Evolutionary conservation across 805 yeast species (phyloP).

Genomic region (Maudiozyma turicensis): DNA sequence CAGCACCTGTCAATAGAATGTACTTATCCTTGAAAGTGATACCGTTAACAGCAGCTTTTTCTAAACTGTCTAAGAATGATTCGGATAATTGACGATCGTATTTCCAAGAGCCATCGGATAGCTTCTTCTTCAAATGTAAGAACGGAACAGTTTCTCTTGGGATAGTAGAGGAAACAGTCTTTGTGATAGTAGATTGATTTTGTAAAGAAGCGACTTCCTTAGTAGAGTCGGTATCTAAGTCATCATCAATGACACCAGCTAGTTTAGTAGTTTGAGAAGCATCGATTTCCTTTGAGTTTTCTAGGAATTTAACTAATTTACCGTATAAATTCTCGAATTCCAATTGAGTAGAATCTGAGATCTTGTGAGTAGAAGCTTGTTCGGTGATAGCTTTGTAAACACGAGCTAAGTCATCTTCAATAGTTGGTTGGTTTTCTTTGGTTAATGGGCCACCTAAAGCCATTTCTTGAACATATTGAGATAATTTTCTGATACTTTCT

Average conservation of each 20-base stretch:
- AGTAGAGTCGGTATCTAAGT: constrained; percentile 42
- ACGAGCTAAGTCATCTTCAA: constrained; percentile 75
- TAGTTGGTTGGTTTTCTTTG: constrained; percentile 54
- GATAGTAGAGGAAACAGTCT: constrained; percentile 63
- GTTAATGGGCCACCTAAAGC: constrained; percentile 89
- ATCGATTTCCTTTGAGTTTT: constrained; percentile 60
- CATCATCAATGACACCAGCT: constrained; percentile 42
- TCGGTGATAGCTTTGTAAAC: constrained; percentile 74
- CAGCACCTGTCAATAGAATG: constrained; percentile 95
- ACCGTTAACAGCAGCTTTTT: constrained; percentile 91
- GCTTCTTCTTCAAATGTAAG: constrained; percentile 81
- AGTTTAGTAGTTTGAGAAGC: constrained; percentile 52
- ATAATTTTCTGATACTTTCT: constrained; percentile 85
- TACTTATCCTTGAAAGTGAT: constrained; percentile 79
- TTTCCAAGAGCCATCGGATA: constrained; percentile 64
- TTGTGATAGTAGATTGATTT: constrained; percentile 55
- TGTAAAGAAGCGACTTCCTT: constrained; percentile 84
- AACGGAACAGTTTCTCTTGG: constrained; percentile 87
- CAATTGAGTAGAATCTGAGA: constrained; percentile 52
- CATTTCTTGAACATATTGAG: constrained; percentile 93
- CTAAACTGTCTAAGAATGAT: constrained; percentile 78
- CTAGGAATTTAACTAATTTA: constrained; percentile 59
- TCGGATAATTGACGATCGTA: constrained; percentile 75
- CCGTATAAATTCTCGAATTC: constrained; percentile 66
- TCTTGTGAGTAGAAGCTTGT: constrained; percentile 41